A percentile compares a stretch with the other conserved stretches of the same genome.
phyloP scores from a whole-genome alignment of 139 green algal species.

The Chlorella sp. region DNA sequence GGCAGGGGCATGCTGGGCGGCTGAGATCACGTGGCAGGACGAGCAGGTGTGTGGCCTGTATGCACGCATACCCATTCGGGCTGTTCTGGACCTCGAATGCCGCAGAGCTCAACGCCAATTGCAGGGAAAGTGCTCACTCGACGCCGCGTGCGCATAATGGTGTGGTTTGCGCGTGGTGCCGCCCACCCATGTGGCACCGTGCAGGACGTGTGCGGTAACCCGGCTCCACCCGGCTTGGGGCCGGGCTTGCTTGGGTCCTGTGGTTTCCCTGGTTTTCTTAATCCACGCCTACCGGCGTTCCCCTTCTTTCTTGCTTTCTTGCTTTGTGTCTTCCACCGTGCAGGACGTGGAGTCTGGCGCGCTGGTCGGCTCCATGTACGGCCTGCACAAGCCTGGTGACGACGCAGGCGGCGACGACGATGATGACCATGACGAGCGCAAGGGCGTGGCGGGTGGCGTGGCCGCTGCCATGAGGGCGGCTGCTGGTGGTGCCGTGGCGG shows the following conservation, averaged over 20 bases:
- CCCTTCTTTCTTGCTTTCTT: too few species aligned
- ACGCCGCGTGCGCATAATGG: too few species aligned
- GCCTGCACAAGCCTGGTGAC: too few species aligned
- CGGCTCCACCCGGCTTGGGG: too few species aligned
- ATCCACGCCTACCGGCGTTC: background rate
- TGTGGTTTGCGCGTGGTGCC: background rate
- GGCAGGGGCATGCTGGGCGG: background rate
- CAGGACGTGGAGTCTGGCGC: slow-evolving; percentile 23
- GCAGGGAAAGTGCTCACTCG: too few species aligned
- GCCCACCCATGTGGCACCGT: background rate
- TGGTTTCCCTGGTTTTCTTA: background rate
- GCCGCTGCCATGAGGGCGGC: too few species aligned
- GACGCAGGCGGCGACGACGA: too few species aligned
- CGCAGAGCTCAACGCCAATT: background rate
- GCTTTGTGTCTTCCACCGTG: background rate
- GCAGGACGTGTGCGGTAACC: background rate
- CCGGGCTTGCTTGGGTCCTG: background rate
- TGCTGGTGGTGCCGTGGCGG: too few species aligned
- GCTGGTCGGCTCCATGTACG: slow-evolving; percentile 40
- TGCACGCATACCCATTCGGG: background rate
- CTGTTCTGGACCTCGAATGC: background rate
- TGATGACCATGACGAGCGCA: too few species aligned
- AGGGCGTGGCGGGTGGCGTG: too few species aligned
- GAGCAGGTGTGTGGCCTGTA: too few species aligned
- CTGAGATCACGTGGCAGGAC: background rate